Evolutionary conservation across 2,329 filamentous ascomycete species (phyloP).

Genomic region (Paraphoma chrysanthemicola): DNA sequence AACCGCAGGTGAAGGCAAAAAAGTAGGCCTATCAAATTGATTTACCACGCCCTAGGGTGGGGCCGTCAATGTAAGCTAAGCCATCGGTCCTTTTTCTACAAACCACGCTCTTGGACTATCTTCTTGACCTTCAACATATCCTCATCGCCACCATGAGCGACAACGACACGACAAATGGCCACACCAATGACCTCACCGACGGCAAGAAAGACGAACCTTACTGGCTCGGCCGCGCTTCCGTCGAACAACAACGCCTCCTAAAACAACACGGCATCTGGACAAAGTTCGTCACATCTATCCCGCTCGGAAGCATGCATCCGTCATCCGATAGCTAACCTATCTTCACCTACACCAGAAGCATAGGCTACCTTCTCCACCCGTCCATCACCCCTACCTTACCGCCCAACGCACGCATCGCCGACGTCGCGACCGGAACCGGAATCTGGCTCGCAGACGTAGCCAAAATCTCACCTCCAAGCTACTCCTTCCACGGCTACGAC

Average conservation of each 20-base stretch:
- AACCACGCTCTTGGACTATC: not conserved
- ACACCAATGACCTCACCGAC: not conserved
- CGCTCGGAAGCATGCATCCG: conserved; percentile 2
- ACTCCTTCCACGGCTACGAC: conserved; percentile 37
- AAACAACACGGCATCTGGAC: conserved; percentile 38
- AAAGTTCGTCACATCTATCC: conserved; percentile 14
- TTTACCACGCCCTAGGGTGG: not conserved
- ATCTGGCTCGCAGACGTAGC: conserved; percentile 38
- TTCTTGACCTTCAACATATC: not conserved
- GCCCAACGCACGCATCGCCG: conserved; percentile 33
- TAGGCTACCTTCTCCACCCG: conserved; percentile 37
- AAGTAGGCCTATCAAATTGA: not conserved
- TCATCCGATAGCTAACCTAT: not conserved
- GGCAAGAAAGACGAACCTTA: conserved; percentile 27
- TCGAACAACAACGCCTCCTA: conserved; percentile 35
- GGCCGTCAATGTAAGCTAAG: not conserved
- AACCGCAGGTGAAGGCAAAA: not conserved
- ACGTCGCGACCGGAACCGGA: conserved; percentile 39
- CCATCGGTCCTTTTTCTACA: not conserved
- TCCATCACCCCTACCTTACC: conserved; percentile 23
- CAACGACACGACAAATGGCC: not conserved
- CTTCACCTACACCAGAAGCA: conserved; percentile 13
- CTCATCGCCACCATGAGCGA: not conserved
- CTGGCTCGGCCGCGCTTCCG: conserved; percentile 34
- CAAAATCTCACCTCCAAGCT: conserved; percentile 21